Conservation (phyloP, 768 basidiomycete species). For the Hygrocybe punicea region DNA sequence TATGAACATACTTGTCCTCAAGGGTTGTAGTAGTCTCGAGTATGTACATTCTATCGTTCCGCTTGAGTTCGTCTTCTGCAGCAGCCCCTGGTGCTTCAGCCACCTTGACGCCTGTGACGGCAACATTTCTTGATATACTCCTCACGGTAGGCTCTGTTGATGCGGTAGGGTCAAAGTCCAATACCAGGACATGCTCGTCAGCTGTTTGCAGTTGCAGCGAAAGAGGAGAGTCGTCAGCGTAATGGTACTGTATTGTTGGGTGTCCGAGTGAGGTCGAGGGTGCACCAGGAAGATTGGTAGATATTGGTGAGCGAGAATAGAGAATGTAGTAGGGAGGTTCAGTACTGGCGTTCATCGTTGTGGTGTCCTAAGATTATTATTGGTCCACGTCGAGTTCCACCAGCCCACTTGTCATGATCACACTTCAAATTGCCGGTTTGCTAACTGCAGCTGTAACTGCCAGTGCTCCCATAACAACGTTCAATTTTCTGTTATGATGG, state of each 20-base stretch:
- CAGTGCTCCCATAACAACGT: not conserved
- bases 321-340: conserved; percentile 66
- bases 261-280: conserved; percentile 55
- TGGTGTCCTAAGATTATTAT: no score
- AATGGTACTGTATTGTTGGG: conserved; percentile 76
- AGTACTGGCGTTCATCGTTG: conserved; percentile 12
- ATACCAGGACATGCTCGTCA: conserved; percentile 69
- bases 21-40: conserved; percentile 56
- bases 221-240: conserved; percentile 73
- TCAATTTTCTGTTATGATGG: not conserved
- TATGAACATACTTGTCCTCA: conserved; percentile 47
- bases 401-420: no score
- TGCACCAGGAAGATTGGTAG: conserved; percentile 27
- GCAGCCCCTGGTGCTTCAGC: conserved; percentile 72
- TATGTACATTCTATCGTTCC: conserved; percentile 71
- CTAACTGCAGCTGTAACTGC: no score
- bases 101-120: conserved; percentile 58
- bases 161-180: conserved; percentile 58
- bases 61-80: conserved; percentile 45
- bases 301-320: conserved; percentile 53
- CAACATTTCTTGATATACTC: conserved; percentile 45
- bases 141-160: conserved; percentile 45
- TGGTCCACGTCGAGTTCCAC: no score
- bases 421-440: no score
- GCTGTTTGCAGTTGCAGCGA: conserved; percentile 56